These are phyloP conservation scores for Fraxinus ornus DNA, from an alignment of 305 asterid species.

Conservation along the genomic window DNA sequence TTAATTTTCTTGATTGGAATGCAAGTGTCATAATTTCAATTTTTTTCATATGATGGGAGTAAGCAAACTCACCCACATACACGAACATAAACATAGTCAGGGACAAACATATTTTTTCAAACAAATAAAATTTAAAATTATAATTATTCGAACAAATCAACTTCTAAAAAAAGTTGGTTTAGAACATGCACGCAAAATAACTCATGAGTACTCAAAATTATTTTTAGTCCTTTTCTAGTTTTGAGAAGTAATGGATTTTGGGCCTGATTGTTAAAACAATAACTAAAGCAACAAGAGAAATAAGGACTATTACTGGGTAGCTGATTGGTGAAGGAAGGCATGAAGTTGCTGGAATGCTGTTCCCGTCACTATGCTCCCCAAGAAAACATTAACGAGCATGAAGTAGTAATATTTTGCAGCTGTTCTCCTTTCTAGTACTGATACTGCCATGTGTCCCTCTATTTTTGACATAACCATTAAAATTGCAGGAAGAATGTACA, in stretches of 20 bases:
- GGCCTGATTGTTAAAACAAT: background rate
- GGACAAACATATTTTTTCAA: background rate
- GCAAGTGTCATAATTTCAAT: background rate
- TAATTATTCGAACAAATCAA: background rate
- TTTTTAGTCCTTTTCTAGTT: background rate
- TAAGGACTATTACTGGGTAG: slow-evolving; percentile 61
- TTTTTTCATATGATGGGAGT: background rate
- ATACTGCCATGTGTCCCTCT: slow-evolving; percentile 88
- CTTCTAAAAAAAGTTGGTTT: background rate
- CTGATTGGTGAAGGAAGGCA: slow-evolving; percentile 80
- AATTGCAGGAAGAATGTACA: slow-evolving; percentile 60
- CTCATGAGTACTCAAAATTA: background rate
- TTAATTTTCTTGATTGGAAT: background rate
- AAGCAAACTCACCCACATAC: background rate
- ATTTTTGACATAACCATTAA: slow-evolving; percentile 87
- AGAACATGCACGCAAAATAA: background rate
- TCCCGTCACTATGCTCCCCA: slow-evolving; percentile 93
- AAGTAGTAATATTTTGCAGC: slow-evolving; percentile 95
- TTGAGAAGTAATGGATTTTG: background rate
- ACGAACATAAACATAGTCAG: background rate
- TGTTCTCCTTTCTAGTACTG: slow-evolving; percentile 79
- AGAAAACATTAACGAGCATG: slow-evolving; percentile 89
- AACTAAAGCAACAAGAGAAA: slow-evolving; percentile 2
- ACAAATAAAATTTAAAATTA: background rate
- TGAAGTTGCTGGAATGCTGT: slow-evolving; percentile 96